These are phyloP conservation scores for Penicillium angulare DNA, from an alignment of 495 filamentous ascomycete species.

Conservation along the genomic window DNA sequence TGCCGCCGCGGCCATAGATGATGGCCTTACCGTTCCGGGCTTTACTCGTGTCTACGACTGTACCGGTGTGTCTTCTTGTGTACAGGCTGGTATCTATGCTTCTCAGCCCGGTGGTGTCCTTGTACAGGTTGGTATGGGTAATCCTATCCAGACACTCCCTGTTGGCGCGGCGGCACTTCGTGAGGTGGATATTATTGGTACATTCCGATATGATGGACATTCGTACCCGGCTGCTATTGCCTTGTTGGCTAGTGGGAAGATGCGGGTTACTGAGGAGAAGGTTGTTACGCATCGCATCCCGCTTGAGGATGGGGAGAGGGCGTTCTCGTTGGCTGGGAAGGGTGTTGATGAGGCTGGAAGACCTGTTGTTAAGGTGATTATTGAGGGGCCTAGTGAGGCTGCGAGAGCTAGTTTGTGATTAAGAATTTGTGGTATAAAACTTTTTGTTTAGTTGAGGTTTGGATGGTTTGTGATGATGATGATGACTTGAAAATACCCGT, in stretches of 20 bases:
- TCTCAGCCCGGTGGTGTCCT: conserved; percentile 76
- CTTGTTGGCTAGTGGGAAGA: conserved; percentile 59
- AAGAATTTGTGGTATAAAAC: neutral
- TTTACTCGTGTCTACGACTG: conserved; percentile 86
- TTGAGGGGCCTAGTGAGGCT: conserved; percentile 45
- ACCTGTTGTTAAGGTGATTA: conserved; percentile 82
- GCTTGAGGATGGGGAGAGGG: conserved; percentile 63
- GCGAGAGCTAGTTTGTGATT: conserved; percentile 3
- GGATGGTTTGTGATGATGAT: conserved; percentile 11
- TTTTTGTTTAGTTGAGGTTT: neutral
- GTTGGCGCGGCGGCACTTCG: conserved; percentile 80
- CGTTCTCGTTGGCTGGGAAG: conserved; percentile 78
- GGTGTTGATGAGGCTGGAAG: conserved; percentile 74
- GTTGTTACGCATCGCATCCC: conserved; percentile 76
- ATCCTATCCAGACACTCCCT: conserved; percentile 81
- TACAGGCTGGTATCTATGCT: conserved; percentile 84
- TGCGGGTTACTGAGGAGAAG: conserved; percentile 53
- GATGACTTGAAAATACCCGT: conserved; percentile 27
- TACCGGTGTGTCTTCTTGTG: conserved; percentile 82
- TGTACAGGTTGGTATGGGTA: conserved; percentile 93
- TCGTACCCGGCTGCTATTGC: conserved; percentile 82
- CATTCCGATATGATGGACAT: conserved; percentile 81
- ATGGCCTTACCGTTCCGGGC: conserved; percentile 38
- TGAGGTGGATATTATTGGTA: conserved; percentile 89
- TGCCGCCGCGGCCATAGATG: conserved; percentile 41